Evolutionary conservation across 176 grass and related monocot species (phyloP).

Genomic region (Tillandsia fasciculata): DNA sequence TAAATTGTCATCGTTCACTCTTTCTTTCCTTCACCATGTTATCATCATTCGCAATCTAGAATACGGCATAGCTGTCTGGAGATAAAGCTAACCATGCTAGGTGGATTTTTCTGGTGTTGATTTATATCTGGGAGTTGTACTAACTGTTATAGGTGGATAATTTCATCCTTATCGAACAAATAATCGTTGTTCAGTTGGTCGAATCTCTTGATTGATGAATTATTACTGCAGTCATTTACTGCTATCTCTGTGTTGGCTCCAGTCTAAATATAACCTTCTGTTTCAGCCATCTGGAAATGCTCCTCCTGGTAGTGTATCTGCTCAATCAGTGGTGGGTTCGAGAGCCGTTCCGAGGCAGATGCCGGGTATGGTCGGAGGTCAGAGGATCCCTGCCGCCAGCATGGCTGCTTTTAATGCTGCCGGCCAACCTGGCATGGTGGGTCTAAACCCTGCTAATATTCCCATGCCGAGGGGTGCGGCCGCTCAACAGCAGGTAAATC

Average conservation of each 20-base stretch:
- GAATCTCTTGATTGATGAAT: neutral
- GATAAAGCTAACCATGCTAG: neutral
- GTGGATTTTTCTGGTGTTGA: neutral
- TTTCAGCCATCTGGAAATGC: constrained; percentile 67
- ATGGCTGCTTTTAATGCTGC: constrained; percentile 59
- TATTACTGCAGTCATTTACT: neutral
- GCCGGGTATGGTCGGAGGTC: constrained; percentile 61
- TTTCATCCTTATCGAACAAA: too few relatives aligned
- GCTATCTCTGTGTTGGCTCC: neutral
- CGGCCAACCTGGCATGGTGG: constrained; percentile 60
- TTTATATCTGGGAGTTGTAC: neutral
- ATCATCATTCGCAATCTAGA: neutral
- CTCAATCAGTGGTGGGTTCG: constrained; percentile 23
- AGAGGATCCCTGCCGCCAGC: constrained; percentile 48
- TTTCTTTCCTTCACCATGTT: neutral
- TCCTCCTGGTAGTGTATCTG: constrained; percentile 42
- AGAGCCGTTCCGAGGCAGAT: constrained; percentile 73
- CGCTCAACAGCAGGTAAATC: constrained; percentile 66
- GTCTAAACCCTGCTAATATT: constrained; percentile 65
- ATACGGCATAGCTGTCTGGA: neutral
- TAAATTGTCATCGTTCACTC: neutral
- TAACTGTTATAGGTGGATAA: neutral
- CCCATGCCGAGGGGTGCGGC: constrained; percentile 68
- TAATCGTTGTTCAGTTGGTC: too few relatives aligned
- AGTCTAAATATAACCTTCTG: constrained; percentile 3